These are phyloP conservation scores for Incumbomyces delicatus DNA, from an alignment of 2,329 filamentous ascomycete genomes.

Conservation along the genomic window DNA sequence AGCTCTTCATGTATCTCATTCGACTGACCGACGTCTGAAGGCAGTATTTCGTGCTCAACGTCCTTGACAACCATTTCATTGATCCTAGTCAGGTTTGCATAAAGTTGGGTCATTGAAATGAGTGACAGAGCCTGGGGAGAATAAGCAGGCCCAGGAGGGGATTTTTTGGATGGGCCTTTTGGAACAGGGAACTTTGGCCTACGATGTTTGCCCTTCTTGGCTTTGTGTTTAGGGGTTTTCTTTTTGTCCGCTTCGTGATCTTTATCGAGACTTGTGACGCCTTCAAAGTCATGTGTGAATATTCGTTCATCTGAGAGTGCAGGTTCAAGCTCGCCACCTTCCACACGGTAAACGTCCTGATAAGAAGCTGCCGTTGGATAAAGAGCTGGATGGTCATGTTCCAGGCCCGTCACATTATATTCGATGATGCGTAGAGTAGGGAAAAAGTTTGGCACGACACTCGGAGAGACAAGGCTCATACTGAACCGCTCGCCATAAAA, in stretches of 20 bases:
- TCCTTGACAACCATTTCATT: slow-evolving; percentile 56
- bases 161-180: slow-evolving; percentile 58
- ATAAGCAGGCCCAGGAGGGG: slow-evolving; percentile 80
- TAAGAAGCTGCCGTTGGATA: slow-evolving; percentile 7
- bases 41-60: slow-evolving; percentile 21
- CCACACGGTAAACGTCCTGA: slow-evolving; percentile 1
- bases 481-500: slow-evolving; percentile 78
- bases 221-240: slow-evolving; percentile 36
- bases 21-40: slow-evolving; percentile 30
- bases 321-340: slow-evolving; percentile 11
- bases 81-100: slow-evolving; percentile 81
- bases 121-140: slow-evolving; percentile 72
- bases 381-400: slow-evolving; percentile 31
- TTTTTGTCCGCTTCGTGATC: slow-evolving; percentile 38
- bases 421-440: slow-evolving; percentile 83
- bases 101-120: slow-evolving; percentile 79
- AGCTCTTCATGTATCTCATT: slow-evolving; percentile 27
- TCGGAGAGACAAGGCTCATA: slow-evolving; percentile 69
- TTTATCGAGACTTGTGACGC: slow-evolving; percentile 28
- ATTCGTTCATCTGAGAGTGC: slow-evolving; percentile 9
- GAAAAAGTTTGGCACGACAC: slow-evolving; percentile 85
- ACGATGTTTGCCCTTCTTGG: slow-evolving; percentile 43
- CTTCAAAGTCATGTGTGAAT: slow-evolving; percentile 9
- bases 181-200: slow-evolving; percentile 58
- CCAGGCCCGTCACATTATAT: slow-evolving; percentile 79